Base-by-base conservation (phyloP, 2,329 filamentous ascomycete species). In the Aspergillus sp. region DNA sequence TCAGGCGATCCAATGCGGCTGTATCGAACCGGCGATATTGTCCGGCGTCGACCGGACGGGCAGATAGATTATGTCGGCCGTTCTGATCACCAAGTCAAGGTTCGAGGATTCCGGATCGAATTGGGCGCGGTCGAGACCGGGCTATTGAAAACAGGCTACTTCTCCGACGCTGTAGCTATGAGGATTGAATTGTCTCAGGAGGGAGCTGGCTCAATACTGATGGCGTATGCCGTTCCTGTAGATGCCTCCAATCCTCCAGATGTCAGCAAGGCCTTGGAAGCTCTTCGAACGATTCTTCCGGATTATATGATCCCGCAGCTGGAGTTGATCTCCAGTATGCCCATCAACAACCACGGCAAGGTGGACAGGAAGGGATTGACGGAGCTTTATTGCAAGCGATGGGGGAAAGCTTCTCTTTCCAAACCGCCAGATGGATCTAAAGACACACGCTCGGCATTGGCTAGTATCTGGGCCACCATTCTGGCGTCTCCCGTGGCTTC, bases 81-180 rank as follows among this genome's bases (percentile, higher is more conserved):
- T 43, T 80, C 79, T 26, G 88, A 94, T 58, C 76, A 82, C 51
- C 88, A 94, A 63, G 85, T 94, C 71, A 95, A 95, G 73, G 87
- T 94, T 53, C 82, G 89, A 41, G 88, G 89, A 1, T 94, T 94
- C 73, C 78, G 89, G 43, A 89, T 95, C 54, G 90, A 95, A 70
- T 80, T 95, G 39, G 83, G 82, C 49, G 89, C 94, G 51, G 91
- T 95, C 53, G 88, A 94, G 63, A 82, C 74, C 34, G 82, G 89
- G 62, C 44, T 58, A 39, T 26, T 52, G 33, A 35, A 49, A 10
- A 53, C 54, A 1, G 48, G 50, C 5, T 47, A 50, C 4, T 52
- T 57, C n/a, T 48, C 49, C 1, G 53, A 58, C 4, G 57, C 47
- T 0, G 48, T 50, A 2, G 51, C 50, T 1, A n/a, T 56, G 9